Evolutionary conservation across 1,284 basidiomycete species (phyloP), one percentile per base, ranked within the genome.

Genomic region (Neolentinus lepideus): DNA sequence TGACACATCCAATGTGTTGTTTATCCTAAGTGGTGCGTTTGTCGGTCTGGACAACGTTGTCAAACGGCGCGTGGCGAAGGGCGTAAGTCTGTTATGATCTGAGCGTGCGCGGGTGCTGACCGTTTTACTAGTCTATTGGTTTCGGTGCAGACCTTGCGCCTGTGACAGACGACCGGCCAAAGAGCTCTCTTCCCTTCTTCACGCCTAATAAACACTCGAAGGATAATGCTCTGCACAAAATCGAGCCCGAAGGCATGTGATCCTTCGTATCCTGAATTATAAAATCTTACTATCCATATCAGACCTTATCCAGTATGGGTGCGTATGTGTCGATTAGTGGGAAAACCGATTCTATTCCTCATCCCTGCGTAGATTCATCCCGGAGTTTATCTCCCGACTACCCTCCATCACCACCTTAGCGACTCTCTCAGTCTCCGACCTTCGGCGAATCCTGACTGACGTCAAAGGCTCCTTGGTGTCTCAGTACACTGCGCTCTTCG

Each of bases 21-120:
- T 97, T 70, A 90, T 97, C 57, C 69, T 95, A 11, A 94, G 91
- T 50, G 94, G 95, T 0, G 94, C 94, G 0, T 98, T 98, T 66
- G 94, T 97, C 11, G 95, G 95, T 0, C 72, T 98, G 48, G 94
- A 98, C 33, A 82, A 78, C 51, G 75, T 97, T 27, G 84, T 97
- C 58, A 85, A 85, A 62, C 77, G 85, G 52, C 79, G 94, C 35
- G 75, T 92, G 19, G 82, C 85, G 11, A 94, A 92, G 72, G 92
- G 92, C 3, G 92, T 93, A 65, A 65, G 88, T 73, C 55, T 52
- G 31, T 29, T 46, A 24, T 16, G 36, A n/a, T 57, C 27, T 51
- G 36, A 19, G 3, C 35, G 19, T n/a, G 16, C 24, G 36, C 26
- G 47, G 19, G 24, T 24, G 12, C 33, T 54, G 16, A 47, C 29